phyloP scores from a whole-genome alignment of 2,329 filamentous ascomycete genomes.

The Aspergillus vadensis region DNA sequence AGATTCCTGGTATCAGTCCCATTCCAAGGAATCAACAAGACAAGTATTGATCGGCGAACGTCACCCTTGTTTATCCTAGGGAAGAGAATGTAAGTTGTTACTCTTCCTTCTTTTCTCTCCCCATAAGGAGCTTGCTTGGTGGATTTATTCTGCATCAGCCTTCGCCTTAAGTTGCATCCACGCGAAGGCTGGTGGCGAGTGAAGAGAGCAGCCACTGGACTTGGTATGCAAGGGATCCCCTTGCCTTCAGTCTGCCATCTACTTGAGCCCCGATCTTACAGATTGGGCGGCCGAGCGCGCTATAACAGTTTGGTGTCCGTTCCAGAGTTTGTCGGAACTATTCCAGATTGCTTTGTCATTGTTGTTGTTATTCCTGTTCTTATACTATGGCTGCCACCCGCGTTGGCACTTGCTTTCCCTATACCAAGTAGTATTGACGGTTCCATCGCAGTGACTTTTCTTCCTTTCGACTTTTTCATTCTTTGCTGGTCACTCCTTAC shows the following conservation, averaged over 20 bases:
- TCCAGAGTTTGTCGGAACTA: background rate
- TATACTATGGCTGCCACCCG: conserved; percentile 13
- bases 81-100: conserved; percentile 3
- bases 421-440: background rate
- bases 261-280: background rate
- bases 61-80: background rate
- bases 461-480: background rate
- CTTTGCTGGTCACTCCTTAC: background rate
- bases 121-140: background rate
- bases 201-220: conserved; percentile 5
- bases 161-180: background rate
- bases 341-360: conserved; percentile 11
- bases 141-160: background rate
- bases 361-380: conserved; percentile 14
- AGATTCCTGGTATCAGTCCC: conserved; percentile 9
- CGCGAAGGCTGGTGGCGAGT: conserved; percentile 10
- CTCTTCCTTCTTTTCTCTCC: background rate
- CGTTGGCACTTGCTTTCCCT: background rate
- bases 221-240: conserved; percentile 17
- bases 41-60: background rate
- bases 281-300: conserved; percentile 1
- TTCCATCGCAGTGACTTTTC: background rate
- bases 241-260: conserved; percentile 15
- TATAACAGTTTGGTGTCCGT: background rate
- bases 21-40: background rate